A percentile compares a stretch with the other conserved stretches of the same genome.
phyloP scores from a whole-genome alignment of 2,329 filamentous ascomycete genomes.

The Harringtonia lauricola region DNA sequence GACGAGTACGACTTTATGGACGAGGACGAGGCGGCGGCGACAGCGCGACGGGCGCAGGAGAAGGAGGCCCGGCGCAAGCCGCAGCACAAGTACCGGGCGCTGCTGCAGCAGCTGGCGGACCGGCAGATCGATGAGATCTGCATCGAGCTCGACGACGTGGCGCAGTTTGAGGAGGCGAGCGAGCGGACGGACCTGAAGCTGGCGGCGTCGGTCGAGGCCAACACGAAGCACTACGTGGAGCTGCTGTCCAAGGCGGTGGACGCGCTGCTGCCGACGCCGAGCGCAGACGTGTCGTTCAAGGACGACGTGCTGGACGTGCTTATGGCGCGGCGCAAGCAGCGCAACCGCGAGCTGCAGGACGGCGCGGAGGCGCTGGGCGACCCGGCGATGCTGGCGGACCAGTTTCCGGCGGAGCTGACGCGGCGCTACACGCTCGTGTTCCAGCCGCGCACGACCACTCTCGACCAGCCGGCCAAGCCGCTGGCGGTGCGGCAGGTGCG shows the following conservation, averaged over 20 bases:
- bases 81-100: conserved; percentile 77
- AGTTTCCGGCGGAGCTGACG: conserved; percentile 86
- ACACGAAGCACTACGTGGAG: conserved; percentile 93
- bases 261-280: conserved; percentile 69
- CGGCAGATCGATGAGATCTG: conserved; percentile 65
- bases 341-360: conserved; percentile 67
- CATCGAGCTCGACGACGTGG: conserved; percentile 83
- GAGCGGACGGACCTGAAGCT: too few species aligned
- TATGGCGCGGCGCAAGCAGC: conserved; percentile 79
- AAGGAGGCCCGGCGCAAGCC: conserved; percentile 40
- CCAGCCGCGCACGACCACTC: conserved; percentile 72
- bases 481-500: conserved; percentile 89
- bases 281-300: conserved; percentile 79
- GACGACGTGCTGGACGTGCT: conserved; percentile 95
- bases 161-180: too few species aligned
- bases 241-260: conserved; percentile 83
- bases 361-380: conserved; percentile 56
- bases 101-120: conserved; percentile 80
- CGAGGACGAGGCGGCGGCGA: conserved; percentile 54
- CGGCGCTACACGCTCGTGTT: conserved; percentile 93
- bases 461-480: conserved; percentile 49
- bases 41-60: conserved; percentile 36
- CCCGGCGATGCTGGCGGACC: conserved; percentile 54
- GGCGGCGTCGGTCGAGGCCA: conserved; percentile 75
- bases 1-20: conserved; percentile 94